These are phyloP conservation scores for Phialophora tarda DNA, from an alignment of 2,329 filamentous ascomycete genomes.

Conservation along the genomic window DNA sequence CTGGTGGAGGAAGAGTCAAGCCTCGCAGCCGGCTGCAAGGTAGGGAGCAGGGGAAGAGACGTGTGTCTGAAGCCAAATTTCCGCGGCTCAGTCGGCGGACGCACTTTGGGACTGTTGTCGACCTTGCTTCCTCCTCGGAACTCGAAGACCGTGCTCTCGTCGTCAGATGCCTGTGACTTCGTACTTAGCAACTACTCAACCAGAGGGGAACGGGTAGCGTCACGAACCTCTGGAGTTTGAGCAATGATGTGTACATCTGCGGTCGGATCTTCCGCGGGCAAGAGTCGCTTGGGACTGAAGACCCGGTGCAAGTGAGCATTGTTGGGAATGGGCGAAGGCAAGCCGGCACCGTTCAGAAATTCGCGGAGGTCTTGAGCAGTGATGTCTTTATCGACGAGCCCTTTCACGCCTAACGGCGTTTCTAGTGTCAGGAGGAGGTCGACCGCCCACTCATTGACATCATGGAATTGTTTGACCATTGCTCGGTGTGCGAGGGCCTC, in stretches of 20 bases:
- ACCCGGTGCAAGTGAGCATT: background rate
- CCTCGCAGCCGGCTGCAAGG: background rate
- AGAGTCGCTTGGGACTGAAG: background rate
- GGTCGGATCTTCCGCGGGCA: background rate
- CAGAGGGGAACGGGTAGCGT: background rate
- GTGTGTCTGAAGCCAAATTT: background rate
- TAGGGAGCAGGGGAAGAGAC: background rate
- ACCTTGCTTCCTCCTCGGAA: background rate
- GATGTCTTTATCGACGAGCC: background rate
- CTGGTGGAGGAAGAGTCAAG: background rate
- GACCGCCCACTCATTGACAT: constrained; percentile 1
- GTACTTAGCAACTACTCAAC: background rate
- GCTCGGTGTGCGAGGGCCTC: background rate
- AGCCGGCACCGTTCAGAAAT: background rate
- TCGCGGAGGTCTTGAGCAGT: background rate
- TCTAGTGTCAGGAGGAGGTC: background rate
- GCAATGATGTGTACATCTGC: background rate
- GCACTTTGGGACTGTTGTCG: background rate
- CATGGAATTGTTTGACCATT: constrained; percentile 8
- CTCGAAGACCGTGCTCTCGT: background rate
- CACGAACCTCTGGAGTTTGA: background rate
- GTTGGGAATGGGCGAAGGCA: background rate
- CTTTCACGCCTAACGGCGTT: background rate
- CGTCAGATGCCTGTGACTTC: background rate
- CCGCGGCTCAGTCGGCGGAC: background rate